Base-by-base conservation (phyloP, 345 rosid genomes). In the Linum trigynum region DNA sequence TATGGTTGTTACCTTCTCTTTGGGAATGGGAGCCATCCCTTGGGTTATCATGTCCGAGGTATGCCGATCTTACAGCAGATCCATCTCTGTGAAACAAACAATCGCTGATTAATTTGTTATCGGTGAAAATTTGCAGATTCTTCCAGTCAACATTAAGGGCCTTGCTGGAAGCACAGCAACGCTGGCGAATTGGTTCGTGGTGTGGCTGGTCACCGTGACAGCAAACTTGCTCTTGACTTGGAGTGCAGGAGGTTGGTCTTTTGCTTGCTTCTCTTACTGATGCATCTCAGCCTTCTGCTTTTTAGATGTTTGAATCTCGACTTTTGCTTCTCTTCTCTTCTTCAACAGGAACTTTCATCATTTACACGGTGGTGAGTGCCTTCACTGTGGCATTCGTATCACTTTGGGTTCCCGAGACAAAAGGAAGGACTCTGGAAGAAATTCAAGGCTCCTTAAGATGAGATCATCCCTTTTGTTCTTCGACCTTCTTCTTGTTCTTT, bases 31-130 rank as follows among this genome's bases (percentile, higher is more conserved):
- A 39, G 81, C 99, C 4, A 86, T 94, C 72, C 99, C 97, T n/a
- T 94, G 99, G 99, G 15, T 94, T 71, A 90, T 94, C 76, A 94
- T 90, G 99, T 94, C 97, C 2, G 99, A 94, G 99, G 99, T 94
- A 70, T 78, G 36, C 10, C 5, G 14, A 35, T 41, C 37, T 9
- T 8, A 37, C 35, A 41, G 32, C 53, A 7, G 17, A 23, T 1
- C 58, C 32, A n/a, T n/a, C n/a, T n/a, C n/a, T n/a, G n/a, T 37
- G 59, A 41, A 56, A 60, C 42, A 16, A 14, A 38, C 57, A 17
- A 5, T 38, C 55, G 37, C 39, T 7, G 41, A 17, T 42, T 7
- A 38, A 16, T 38, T 5, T 3, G 39, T 45, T 38, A 10, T 15
- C 39, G 48, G 42, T 70, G 62, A 69, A 56, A 39, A 70, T 45